Evolutionary conservation across 2,329 filamentous ascomycete species (phyloP), one percentile per base, ranked within the genome.

Genomic region (Hypoxylon sp.): DNA sequence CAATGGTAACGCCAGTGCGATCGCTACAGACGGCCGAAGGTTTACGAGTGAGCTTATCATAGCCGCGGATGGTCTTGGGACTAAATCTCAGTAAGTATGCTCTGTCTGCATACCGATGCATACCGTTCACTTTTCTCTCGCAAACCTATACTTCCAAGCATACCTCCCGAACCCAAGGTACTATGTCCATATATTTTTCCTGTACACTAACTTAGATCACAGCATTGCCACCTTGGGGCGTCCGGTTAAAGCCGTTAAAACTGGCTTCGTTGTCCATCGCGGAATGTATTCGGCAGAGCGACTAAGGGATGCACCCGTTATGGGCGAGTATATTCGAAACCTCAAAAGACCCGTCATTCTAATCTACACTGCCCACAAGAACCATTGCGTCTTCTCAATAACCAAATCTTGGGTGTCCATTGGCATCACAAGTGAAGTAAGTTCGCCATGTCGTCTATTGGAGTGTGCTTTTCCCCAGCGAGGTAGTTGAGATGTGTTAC

Each of bases 41-140:
- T 44, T 64, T 4, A 60, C 62, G 2, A 66, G 66, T 13, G 66
- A 69, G 17, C 48, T 69, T 5, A 54, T 70, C 2, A 53, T 70
- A 29, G 66, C 67, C 5, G 66, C 67, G 2, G 68, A 70, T 37
- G 67, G 67, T 5, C 58, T 70, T 20, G 64, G 67, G 17, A 58
- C 61, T 7, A 62, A 59, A 21, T 63, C 56, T 25, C 57, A 60
- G 48, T 51, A 29, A 35, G 43, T 51, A 3, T 37, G 20, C n/a
- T 15, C 8, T 30, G 7, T 16, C 9, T n/a, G n/a, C n/a, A n/a
- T n/a, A n/a, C n/a, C n/a, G n/a, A n/a, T n/a, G n/a, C n/a, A n/a
- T n/a, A n/a, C n/a, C n/a, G n/a, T n/a, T n/a, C n/a, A n/a, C n/a
- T n/a, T n/a, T n/a, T n/a, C n/a, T n/a, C n/a, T n/a, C n/a, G n/a